phyloP scores from a whole-genome alignment of 352 stramenopile genomes.

The Pythium chondricola region DNA sequence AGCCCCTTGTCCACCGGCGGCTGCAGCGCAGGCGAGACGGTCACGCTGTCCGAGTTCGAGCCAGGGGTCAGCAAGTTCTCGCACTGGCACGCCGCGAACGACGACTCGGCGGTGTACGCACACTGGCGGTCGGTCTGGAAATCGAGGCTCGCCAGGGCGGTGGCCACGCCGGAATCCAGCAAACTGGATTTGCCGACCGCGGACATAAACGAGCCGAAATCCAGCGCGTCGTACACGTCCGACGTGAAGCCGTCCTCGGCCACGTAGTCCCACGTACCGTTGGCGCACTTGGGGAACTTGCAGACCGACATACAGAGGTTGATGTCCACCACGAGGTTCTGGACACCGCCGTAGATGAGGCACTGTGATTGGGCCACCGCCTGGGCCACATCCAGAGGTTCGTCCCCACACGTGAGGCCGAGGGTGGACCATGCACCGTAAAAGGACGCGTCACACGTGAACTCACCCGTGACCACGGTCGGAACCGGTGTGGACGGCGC shows the following conservation, averaged over 20 bases:
- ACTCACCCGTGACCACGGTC: slow-evolving; percentile 36
- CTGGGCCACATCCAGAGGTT: slow-evolving; percentile 32
- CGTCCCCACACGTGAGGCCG: slow-evolving; percentile 51
- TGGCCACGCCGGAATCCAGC: slow-evolving; percentile 30
- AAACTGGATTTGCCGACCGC: slow-evolving; percentile 29
- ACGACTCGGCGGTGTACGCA: slow-evolving; percentile 46
- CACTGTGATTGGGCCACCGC: slow-evolving; percentile 59
- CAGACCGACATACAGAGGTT: slow-evolving; percentile 77
- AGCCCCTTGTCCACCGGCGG: slow-evolving; percentile 46
- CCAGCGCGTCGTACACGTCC: slow-evolving; percentile 55
- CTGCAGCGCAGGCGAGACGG: slow-evolving; percentile 10
- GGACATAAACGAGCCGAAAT: slow-evolving; percentile 58
- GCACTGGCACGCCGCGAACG: slow-evolving; percentile 56
- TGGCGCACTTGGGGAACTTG: slow-evolving; percentile 64
- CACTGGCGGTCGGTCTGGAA: slow-evolving; percentile 49
- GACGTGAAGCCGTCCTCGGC: slow-evolving; percentile 59
- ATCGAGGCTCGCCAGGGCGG: slow-evolving; percentile 30
- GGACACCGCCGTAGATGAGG: slow-evolving; percentile 68
- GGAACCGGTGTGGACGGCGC: slow-evolving; percentile 1
- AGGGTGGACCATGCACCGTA: slow-evolving; percentile 72
- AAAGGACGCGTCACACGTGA: slow-evolving; percentile 68
- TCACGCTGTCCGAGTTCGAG: slow-evolving; percentile 7
- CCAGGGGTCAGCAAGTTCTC: slow-evolving; percentile 26
- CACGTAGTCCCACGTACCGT: slow-evolving; percentile 74
- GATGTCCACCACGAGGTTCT: slow-evolving; percentile 43